A percentile compares a stretch with the other conserved stretches of the same genome.
Evolutionary conservation across 202 grass and related monocot genomes (phyloP).

Genomic region (Carex sylvatica): DNA sequence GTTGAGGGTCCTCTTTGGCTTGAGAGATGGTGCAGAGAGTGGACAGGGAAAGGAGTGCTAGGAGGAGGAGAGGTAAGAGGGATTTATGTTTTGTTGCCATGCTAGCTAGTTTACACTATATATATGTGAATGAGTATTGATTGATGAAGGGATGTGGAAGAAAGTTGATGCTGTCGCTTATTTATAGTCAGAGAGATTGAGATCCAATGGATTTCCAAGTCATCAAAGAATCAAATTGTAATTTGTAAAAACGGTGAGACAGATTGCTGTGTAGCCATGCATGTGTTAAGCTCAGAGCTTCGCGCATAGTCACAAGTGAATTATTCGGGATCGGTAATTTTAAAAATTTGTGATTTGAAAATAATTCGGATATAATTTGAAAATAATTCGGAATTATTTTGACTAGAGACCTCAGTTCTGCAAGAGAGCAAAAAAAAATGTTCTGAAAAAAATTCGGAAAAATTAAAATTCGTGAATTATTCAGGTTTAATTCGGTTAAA

Average conservation of each 20-base stretch:
- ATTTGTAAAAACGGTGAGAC: background rate
- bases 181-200: background rate
- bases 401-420: no score
- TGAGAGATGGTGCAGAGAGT: conserved; percentile 3
- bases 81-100: conserved; percentile 8
- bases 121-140: background rate
- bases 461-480: no score
- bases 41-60: conserved; percentile 15
- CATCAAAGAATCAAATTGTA: background rate
- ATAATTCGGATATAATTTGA: no score
- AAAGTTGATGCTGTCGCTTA: background rate
- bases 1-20: conserved; percentile 6
- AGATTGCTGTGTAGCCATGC: background rate
- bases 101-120: background rate
- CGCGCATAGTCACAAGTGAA: no score
- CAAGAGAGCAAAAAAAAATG: no score
- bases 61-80: conserved; percentile 8
- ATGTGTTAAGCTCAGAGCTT: background rate
- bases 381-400: no score
- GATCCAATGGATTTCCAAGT: background rate
- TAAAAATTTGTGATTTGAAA: no score
- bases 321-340: no score
- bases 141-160: background rate
- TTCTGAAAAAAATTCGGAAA: no score
- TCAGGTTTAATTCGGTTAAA: no score